These are phyloP conservation scores for Euphorbia corollata DNA, from an alignment of 441 rosid genomes.

Conservation along the genomic window DNA sequence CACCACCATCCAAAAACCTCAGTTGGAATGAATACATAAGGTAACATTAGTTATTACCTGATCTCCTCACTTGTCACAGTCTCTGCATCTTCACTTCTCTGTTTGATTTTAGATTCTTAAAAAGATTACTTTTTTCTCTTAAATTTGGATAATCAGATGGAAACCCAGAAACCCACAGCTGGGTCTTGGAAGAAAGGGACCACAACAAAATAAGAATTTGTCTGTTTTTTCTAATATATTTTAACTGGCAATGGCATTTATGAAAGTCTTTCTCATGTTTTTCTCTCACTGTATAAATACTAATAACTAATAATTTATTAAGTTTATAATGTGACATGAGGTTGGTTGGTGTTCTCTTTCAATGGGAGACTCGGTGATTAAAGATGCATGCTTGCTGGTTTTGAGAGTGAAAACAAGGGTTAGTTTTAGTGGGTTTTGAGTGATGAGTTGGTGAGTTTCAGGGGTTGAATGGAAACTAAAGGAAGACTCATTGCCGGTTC, in stretches of 20 bases:
- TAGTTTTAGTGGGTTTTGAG: slow-evolving; percentile 18
- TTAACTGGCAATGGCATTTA: too few species aligned
- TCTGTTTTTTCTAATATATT: too few species aligned
- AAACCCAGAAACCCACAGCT: slow-evolving; percentile 17
- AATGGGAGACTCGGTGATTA: slow-evolving; percentile 17
- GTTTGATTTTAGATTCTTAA: not conserved
- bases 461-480: slow-evolving; percentile 50
- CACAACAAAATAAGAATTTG: slow-evolving; percentile 12
- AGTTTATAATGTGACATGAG: slow-evolving; percentile 9
- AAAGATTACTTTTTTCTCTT: not conserved
- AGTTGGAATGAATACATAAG: slow-evolving; percentile 1
- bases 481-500: slow-evolving; percentile 95
- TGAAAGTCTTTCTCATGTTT: slow-evolving; percentile 9
- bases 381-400: slow-evolving; percentile 11
- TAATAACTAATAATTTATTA: slow-evolving; percentile 10
- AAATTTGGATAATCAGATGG: not conserved
- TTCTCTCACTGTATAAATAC: not conserved
- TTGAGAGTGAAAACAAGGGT: slow-evolving; percentile 15
- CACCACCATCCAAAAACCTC: slow-evolving; percentile 12
- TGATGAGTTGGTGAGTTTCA: slow-evolving; percentile 24
- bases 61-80: slow-evolving; percentile 11
- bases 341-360: slow-evolving; percentile 21
- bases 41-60: not conserved
- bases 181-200: slow-evolving; percentile 35
- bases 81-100: slow-evolving; percentile 15